A percentile compares a stretch with the other conserved stretches of the same genome.
Conservation (phyloP, 140 eudicot genomes). For the Stevia rebaudiana region DNA sequence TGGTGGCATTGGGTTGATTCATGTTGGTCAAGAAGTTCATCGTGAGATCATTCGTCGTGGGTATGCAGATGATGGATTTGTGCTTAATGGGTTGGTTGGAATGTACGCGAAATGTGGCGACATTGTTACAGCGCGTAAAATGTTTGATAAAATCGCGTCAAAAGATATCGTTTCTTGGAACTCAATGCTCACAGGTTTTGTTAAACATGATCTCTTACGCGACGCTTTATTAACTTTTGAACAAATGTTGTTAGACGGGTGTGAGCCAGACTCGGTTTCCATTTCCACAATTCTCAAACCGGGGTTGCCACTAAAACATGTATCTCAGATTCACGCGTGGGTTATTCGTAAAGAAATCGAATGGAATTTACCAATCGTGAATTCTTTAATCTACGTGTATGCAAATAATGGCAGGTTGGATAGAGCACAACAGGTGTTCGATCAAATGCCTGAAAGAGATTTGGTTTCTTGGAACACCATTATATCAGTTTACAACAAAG, state of each 20-base stretch:
- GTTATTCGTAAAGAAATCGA: slow-evolving; percentile 46
- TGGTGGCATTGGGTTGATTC: slow-evolving; percentile 56
- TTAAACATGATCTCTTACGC: slow-evolving; percentile 46
- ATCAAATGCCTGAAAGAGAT: too few relatives aligned
- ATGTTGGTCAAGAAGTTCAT: slow-evolving; percentile 66
- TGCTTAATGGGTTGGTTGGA: slow-evolving; percentile 63
- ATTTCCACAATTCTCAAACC: slow-evolving; percentile 50
- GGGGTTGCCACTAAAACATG: slow-evolving; percentile 22
- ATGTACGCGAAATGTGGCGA: slow-evolving; percentile 88
- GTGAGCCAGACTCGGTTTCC: slow-evolving; percentile 49
- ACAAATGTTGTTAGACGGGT: slow-evolving; percentile 36
- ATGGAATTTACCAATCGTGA: slow-evolving; percentile 40
- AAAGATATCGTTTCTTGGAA: slow-evolving; percentile 76
- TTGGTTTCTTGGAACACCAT: too few relatives aligned
- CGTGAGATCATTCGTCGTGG: slow-evolving; percentile 63
- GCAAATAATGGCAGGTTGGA: slow-evolving; percentile 32
- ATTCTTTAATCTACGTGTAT: slow-evolving; percentile 51
- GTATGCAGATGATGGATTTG: slow-evolving; percentile 43
- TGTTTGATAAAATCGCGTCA: slow-evolving; percentile 41
- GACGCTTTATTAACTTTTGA: slow-evolving; percentile 42
- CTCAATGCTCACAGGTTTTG: slow-evolving; percentile 54
- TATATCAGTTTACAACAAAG: too few relatives aligned
- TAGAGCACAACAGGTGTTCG: slow-evolving; percentile 16
- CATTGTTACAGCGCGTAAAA: slow-evolving; percentile 56
- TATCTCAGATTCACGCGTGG: slow-evolving; percentile 60